phyloP scores from a whole-genome alignment of 306 rosid genomes.

The Ormosia semicastrata region DNA sequence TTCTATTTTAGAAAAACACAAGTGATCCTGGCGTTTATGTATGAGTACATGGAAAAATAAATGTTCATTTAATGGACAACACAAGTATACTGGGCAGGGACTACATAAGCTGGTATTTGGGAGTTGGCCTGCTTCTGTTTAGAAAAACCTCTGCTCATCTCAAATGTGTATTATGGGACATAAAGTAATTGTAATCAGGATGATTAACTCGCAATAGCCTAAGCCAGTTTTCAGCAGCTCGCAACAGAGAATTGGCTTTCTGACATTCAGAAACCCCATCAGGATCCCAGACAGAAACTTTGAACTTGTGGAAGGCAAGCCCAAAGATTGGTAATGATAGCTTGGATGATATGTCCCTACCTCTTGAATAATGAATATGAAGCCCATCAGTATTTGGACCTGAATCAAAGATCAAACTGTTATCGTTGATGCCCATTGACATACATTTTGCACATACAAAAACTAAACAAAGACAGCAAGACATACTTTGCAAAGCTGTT shows the following conservation, averaged over 20 bases:
- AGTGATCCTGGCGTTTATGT: neutral
- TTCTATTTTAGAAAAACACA: conserved; percentile 21
- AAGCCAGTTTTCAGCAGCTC: conserved; percentile 75
- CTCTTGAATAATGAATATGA: conserved; percentile 45
- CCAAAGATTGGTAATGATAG: conserved; percentile 72
- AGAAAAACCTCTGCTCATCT: conserved; percentile 41
- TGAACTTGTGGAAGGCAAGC: conserved; percentile 77
- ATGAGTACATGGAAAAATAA: conserved; percentile 21
- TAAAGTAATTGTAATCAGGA: conserved; percentile 77
- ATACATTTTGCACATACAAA: conserved; percentile 4
- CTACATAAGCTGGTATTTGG: neutral
- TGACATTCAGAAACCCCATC: conserved; percentile 61
- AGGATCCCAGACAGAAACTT: conserved; percentile 68
- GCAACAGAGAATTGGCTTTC: conserved; percentile 60
- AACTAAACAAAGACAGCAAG: conserved; percentile 23
- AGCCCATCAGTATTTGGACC: conserved; percentile 58
- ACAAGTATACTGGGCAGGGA: conserved; percentile 21
- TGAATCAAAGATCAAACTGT: conserved; percentile 42
- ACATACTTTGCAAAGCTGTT: conserved; percentile 56
- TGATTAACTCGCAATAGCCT: conserved; percentile 60
- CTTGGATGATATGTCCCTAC: conserved; percentile 43
- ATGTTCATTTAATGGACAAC: conserved; percentile 29
- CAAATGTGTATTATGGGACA: conserved; percentile 45
- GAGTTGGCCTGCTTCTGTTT: conserved; percentile 31
- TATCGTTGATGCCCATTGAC: neutral